Base-by-base conservation (phyloP, 2,329 filamentous ascomycete genomes). In the Phaeosphaeriaceae sp. region DNA sequence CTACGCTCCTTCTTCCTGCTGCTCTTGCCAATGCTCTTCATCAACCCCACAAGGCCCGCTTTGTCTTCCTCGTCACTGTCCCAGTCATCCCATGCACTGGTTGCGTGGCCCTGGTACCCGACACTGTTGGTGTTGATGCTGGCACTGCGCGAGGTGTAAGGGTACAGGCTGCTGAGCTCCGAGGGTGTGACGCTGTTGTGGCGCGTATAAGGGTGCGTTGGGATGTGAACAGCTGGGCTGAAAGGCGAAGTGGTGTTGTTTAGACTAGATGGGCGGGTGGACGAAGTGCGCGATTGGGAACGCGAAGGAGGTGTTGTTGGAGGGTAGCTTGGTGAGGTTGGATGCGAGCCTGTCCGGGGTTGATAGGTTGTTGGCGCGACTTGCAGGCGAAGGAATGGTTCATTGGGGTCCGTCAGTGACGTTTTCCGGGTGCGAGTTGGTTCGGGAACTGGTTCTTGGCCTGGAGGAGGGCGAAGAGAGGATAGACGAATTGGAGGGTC, bases 31-130 rank as follows among this genome's bases (percentile, higher is more conserved):
- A 53, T 51, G 24, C 56, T 48, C 36, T 55, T 51, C 20, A 62
- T 64, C 70, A 70, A 73, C 19, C 66, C 63, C 17, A 73, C 64
- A 10, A 76, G 57, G 9, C 74, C 67, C 0, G 65, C 65, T 48
- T 72, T 73, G n/a, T 61, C 67, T 33, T 71, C 70, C 1, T 62
- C 62, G 19, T 75, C 73, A n/a, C 68, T 73, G 49, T 76, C 73
- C 66, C 71, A 76, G 48, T 75, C 72, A 25, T 77, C 74, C 75
- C 75, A 77, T 40, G 71, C 75, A n/a, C 69, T 73, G 3, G 59
- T 70, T 4, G 68, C 68, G 49, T 73, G 72, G 31, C 31, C 13
- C 20, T 75, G 73, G 20, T 72, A 54, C 7, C 51, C 54, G n/a
- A 67, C 67, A 51, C 68, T 25, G 3, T 21, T 42, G 6, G 46